Conservation (phyloP, 441 rosid genomes). For the Populus hybrid region DNA sequence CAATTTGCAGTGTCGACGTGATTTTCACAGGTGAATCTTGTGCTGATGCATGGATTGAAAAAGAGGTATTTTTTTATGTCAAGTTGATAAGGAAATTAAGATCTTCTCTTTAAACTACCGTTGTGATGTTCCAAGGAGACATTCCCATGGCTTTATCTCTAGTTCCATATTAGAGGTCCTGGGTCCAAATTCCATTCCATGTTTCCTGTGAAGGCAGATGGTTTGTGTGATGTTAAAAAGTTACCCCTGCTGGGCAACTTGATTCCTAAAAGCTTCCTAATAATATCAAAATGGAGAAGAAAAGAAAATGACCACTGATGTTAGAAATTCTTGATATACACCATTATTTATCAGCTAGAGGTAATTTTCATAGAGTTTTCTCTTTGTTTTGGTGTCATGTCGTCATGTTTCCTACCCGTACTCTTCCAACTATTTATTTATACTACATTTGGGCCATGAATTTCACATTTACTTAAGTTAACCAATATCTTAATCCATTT, state of each 20-base stretch:
- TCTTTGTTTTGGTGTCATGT: neutral
- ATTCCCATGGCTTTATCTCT: neutral
- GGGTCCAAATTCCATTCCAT: neutral
- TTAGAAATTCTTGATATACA: neutral
- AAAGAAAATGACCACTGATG: neutral
- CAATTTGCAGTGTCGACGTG: constrained; percentile 2
- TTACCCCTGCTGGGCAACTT: no score
- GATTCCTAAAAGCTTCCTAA: no score
- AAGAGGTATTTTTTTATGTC: neutral
- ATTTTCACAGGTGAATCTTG: no score
- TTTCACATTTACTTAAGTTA: neutral
- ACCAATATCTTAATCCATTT: neutral
- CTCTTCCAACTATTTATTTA: neutral
- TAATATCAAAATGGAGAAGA: neutral
- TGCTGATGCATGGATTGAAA: no score
- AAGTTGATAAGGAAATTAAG: neutral
- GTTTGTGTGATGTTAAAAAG: neutral
- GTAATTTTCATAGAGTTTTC: neutral
- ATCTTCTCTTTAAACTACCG: neutral
- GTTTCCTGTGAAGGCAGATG: neutral
- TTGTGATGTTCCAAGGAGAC: neutral
- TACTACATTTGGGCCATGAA: neutral
- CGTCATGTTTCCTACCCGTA: neutral
- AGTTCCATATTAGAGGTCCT: neutral
- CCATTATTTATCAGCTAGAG: neutral